phyloP scores from a whole-genome alignment of 768 basidiomycete species.

The Lanmaoa rubissima region DNA sequence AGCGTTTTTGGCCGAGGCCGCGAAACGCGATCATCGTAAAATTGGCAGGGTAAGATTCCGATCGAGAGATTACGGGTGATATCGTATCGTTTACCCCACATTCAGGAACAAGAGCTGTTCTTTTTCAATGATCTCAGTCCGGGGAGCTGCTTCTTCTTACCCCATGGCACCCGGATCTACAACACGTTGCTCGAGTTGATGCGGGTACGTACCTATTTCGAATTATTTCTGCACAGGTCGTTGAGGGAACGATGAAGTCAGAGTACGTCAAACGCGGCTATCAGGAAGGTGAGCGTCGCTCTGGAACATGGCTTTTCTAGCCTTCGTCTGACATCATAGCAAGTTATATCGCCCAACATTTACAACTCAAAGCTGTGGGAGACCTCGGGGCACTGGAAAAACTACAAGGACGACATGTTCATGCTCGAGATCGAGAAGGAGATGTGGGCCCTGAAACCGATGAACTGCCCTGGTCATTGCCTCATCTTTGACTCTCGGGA shows the following conservation, averaged over 20 bases:
- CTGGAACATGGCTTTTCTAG: background rate
- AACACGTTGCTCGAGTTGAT: conserved; percentile 90
- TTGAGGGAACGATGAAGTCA: conserved; percentile 41
- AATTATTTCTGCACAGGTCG: background rate
- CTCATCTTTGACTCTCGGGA: conserved; percentile 94
- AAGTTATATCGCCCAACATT: conserved; percentile 98
- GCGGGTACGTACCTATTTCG: conserved; percentile 54
- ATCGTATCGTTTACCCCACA: conserved; percentile 1
- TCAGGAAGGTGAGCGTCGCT: conserved; percentile 65
- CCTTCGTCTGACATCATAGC: conserved; percentile 9
- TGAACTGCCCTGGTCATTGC: conserved; percentile 99
- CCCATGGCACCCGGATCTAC: conserved; percentile 96
- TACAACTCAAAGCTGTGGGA: conserved; percentile 97
- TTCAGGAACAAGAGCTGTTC: conserved; percentile 92
- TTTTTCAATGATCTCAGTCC: conserved; percentile 98
- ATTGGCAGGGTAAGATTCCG: conserved; percentile 69
- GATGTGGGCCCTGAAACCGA: conserved; percentile 93
- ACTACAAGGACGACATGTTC: conserved; percentile 99
- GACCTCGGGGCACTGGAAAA: conserved; percentile 96
- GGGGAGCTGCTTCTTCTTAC: conserved; percentile 94
- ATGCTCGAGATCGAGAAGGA: conserved; percentile 92
- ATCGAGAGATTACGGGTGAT: background rate
- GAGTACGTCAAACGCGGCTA: conserved; percentile 97
- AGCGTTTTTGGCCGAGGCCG: conserved; percentile 92
- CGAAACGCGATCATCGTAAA: conserved; percentile 96